Evolutionary conservation across 2,329 filamentous ascomycete genomes (phyloP), one percentile per base, ranked within the genome.

Genomic region (Pleomassaria siparia): DNA sequence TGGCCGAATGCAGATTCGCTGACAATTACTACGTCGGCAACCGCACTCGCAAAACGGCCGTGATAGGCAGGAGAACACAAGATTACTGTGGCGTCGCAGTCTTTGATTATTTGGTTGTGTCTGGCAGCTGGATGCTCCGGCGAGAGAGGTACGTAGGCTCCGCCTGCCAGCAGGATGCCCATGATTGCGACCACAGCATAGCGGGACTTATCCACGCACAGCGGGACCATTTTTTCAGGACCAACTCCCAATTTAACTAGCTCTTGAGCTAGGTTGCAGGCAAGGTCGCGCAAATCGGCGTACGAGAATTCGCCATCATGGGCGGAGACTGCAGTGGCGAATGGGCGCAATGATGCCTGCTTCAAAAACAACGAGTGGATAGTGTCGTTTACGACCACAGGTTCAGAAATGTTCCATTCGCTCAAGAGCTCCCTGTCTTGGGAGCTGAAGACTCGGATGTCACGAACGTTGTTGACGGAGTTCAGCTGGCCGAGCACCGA

Each of bases 181-280:
- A 71, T 60, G n/a, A 70, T 65, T 2, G 64, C 62, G 11, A 72
- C 68, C 12, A 70, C 57, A 6, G 68, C 64, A 66, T 64, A 71
- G 6, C 55, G 48, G 4, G 68, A 71, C 49, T 71, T 72, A 36
- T 70, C 64, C 6, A 71, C 44, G 41, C 68, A 72, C 20, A 67
- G 59, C 2, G 66, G 59, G 5, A 71, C 57, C n/a, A 71, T 53
- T 3, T 54, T 55, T 40, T 69, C 66, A 1, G 66, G 64, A 9
- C 63, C 66, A 39, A 65, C 63, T 22, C 67, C 67, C n/a, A 65
- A 46, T 30, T 47, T 47, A 3, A 64, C 50, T 12, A 72, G 57
- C 18, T 62, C 51, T 18, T 63, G 56, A 6, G 67, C 62, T 24
- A 72, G 47, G 7, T 56, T 47, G 9, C 55, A 56, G 4, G 64